Evolutionary conservation across 2,329 filamentous ascomycete species (phyloP).

Genomic region (Myriosclerotinia scirpicola): DNA sequence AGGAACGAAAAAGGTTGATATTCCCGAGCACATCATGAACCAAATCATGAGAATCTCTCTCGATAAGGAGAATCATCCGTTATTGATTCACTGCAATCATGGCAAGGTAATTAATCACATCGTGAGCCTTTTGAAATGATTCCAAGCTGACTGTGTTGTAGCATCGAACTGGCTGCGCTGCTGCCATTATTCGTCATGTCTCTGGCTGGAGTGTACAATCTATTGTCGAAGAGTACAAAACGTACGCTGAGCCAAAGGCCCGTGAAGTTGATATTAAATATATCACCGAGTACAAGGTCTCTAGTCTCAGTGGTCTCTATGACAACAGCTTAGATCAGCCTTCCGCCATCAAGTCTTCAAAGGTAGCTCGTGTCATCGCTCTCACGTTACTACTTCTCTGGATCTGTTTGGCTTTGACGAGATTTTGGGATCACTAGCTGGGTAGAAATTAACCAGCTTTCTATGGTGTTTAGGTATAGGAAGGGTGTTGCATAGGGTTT

Average conservation of each 20-base stretch:
- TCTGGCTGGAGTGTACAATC: conserved; percentile 63
- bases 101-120: conserved; percentile 58
- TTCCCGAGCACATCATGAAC: conserved; percentile 65
- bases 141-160: conserved; percentile 40
- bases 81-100: conserved; percentile 91
- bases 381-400: conserved; percentile 26
- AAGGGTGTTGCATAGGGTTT: conserved; percentile 8
- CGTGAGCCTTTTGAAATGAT: not conserved
- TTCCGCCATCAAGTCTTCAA: conserved; percentile 2
- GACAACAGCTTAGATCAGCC: conserved; percentile 8
- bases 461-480: conserved; percentile 19
- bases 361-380: conserved; percentile 26
- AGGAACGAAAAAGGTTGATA: conserved; percentile 82
- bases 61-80: conserved; percentile 71
- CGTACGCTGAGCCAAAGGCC: conserved; percentile 61
- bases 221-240: conserved; percentile 71
- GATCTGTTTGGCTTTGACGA: conserved; percentile 25
- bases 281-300: conserved; percentile 51
- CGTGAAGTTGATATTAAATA: conserved; percentile 62
- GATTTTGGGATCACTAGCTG: conserved; percentile 17
- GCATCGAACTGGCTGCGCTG: conserved; percentile 89
- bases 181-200: conserved; percentile 74
- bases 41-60: conserved; percentile 70
- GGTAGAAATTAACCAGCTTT: not conserved
- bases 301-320: conserved; percentile 45